Evolutionary conservation across 331 rosid genomes (phyloP), one percentile per base, ranked within the genome.

Genomic region (Pyrus hybrid): DNA sequence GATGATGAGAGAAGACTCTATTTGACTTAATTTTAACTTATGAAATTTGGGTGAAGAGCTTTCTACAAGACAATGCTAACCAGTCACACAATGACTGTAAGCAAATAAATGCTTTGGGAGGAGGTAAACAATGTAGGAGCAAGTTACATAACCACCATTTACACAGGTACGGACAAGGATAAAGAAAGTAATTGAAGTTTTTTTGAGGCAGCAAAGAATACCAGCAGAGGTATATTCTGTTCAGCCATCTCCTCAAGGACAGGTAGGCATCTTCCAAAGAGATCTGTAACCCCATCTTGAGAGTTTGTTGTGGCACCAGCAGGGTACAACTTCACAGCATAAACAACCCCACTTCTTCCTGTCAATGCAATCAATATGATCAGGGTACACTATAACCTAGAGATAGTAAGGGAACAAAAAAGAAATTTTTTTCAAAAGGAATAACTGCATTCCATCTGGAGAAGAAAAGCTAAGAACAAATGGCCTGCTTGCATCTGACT

Each of bases 301-400:
- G 97, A 91, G 75, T 94, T 91, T 45, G 98, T 94, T 5, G 98
- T 94, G 14, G 98, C 96, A 79, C 96, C 98, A 77, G 96, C 97
- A 81, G 97, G 98, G 80, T 93, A 93, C 85, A 93, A 74, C 83
- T 93, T 93, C 74, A 93, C 95, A 79, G 91, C 96, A 86, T 69
- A 90, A 62, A 93, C 85, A 73, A 77, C 74, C 71, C 93, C 95
- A 85, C 97, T 93, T 84, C 61, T 84, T 84, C 83, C 96, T 93
- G 85, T 66, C 65, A 82, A 73, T 6, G 26, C 68, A 83, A 73
- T 70, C 71, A 70, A 61, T 71, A 86, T 70, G 8, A 70, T 78
- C 47, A 67, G 9, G 53, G 49, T 13, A 22, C 68, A 61, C 47
- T 70, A 33, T 45, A 62, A 75, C 23, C 16, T 43, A 63, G 7